Conservation (phyloP, 1,139 yeast species). For the Diutina ranongensis region DNA sequence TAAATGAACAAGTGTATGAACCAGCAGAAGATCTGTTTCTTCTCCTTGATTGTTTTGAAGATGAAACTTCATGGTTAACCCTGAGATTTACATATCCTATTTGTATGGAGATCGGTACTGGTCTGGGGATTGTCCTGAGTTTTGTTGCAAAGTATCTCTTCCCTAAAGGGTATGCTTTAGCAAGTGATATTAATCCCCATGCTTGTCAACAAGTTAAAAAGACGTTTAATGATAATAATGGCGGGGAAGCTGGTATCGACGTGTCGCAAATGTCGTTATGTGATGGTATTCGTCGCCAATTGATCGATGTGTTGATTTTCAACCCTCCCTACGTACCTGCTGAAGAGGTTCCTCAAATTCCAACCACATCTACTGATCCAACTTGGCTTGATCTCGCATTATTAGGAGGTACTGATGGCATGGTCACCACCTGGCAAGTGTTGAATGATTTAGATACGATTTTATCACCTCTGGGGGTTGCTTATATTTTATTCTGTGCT, state of each 20-base stretch:
- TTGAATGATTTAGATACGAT: constrained; percentile 38
- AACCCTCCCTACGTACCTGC: constrained; percentile 98
- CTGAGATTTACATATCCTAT: constrained; percentile 21
- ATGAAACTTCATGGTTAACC: constrained; percentile 28
- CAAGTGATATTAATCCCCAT: constrained; percentile 72
- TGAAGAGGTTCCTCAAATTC: constrained; percentile 47
- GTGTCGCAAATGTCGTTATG: constrained; percentile 49
- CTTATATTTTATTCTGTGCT: constrained; percentile 80
- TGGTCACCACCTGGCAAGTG: constrained; percentile 66
- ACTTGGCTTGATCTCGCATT: constrained; percentile 83
- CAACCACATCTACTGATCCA: constrained; percentile 31
- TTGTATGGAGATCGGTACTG: constrained; percentile 82
- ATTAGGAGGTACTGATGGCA: constrained; percentile 82
- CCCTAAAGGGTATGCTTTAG: constrained; percentile 39
- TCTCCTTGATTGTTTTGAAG: constrained; percentile 67
- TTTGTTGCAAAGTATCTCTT: constrained; percentile 49
- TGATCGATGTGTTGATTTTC: constrained; percentile 64
- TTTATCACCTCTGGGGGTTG: constrained; percentile 50
- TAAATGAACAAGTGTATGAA: constrained; percentile 58
- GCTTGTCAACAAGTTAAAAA: constrained; percentile 38
- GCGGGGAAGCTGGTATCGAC: constrained; percentile 28
- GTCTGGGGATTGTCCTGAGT: constrained; percentile 79
- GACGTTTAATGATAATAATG: constrained; percentile 40
- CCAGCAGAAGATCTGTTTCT: constrained; percentile 90
- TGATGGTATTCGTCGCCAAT: constrained; percentile 28